These are phyloP conservation scores for Chaetomium tenue DNA, from an alignment of 495 filamentous ascomycete species.

Conservation along the genomic window DNA sequence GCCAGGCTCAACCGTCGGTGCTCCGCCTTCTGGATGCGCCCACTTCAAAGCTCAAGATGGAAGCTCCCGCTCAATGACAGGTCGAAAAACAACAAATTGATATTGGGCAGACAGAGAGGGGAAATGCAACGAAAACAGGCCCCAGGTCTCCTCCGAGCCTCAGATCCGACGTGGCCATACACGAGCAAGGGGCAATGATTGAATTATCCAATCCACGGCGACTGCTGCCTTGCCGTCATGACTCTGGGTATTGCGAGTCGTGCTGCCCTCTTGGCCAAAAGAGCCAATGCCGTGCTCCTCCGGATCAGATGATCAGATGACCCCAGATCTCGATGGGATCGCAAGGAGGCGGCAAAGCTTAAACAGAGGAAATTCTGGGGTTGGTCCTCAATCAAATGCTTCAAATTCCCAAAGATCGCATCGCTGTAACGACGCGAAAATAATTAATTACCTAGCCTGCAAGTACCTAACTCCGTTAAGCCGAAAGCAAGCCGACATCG, in stretches of 20 bases:
- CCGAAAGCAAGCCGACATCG: too few species aligned
- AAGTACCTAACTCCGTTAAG: too few species aligned
- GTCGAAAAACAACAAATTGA: neutral
- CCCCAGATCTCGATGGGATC: neutral
- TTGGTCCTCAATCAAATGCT: neutral
- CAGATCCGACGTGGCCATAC: neutral
- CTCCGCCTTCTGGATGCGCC: neutral
- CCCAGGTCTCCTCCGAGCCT: neutral
- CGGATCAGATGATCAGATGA: conserved; percentile 9
- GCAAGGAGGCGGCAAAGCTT: neutral
- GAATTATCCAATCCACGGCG: neutral
- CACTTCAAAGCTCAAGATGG: neutral
- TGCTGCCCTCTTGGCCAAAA: neutral
- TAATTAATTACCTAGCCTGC: too few species aligned
- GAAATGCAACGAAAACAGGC: neutral
- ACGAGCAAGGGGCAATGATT: neutral
- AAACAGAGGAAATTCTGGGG: neutral
- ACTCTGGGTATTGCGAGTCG: neutral
- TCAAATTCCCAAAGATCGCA: neutral
- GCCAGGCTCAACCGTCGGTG: neutral
- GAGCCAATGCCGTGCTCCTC: neutral
- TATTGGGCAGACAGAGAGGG: neutral
- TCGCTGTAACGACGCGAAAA: too few species aligned
- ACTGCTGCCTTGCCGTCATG: conserved; percentile 8
- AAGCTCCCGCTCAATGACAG: too few species aligned